Percentiles rank a stretch among this genome's conserved stretches.
phyloP scores from a whole-genome alignment of 2,329 filamentous ascomycete species.

The Tolypocladium guangdongense region DNA sequence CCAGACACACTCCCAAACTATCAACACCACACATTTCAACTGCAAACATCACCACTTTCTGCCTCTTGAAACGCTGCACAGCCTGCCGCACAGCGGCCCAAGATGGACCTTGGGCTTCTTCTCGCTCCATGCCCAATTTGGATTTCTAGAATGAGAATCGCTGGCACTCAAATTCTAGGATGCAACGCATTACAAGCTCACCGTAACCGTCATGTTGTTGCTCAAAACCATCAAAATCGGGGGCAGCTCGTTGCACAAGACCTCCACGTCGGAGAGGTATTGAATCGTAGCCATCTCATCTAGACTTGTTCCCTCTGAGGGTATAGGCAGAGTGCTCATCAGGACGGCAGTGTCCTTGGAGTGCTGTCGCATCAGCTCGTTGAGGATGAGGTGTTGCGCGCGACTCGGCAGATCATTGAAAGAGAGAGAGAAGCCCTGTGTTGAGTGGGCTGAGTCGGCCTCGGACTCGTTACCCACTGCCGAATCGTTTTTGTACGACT shows the following conservation, averaged over 20 bases:
- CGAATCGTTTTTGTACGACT: constrained; percentile 22
- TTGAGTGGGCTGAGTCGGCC: constrained; percentile 37
- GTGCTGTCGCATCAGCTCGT: constrained; percentile 65
- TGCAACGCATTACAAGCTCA: constrained; percentile 43
- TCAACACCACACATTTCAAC: too few relatives aligned
- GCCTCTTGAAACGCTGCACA: too few relatives aligned
- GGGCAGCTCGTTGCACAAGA: constrained; percentile 65
- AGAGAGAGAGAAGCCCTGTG: constrained; percentile 56
- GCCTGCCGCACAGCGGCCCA: too few relatives aligned
- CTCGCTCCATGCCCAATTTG: background rate
- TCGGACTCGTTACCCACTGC: constrained; percentile 15
- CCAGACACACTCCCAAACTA: too few relatives aligned
- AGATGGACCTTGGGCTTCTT: too few relatives aligned
- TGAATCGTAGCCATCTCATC: constrained; percentile 59
- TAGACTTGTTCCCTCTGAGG: constrained; percentile 62
- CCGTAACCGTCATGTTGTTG: constrained; percentile 84
- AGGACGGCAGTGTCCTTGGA: constrained; percentile 64
- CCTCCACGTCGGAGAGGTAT: constrained; percentile 69
- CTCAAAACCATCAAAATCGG: constrained; percentile 71
- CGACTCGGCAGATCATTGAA: constrained; percentile 82
- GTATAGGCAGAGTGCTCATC: constrained; percentile 75
- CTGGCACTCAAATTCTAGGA: background rate
- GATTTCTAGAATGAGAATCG: background rate
- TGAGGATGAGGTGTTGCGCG: constrained; percentile 77
- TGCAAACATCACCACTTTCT: too few relatives aligned